A percentile compares a stretch with the other conserved stretches of the same genome.
These are phyloP conservation scores for Malassezia pachydermatis DNA, from an alignment of 1,284 basidiomycete species.

Conservation along the genomic window DNA sequence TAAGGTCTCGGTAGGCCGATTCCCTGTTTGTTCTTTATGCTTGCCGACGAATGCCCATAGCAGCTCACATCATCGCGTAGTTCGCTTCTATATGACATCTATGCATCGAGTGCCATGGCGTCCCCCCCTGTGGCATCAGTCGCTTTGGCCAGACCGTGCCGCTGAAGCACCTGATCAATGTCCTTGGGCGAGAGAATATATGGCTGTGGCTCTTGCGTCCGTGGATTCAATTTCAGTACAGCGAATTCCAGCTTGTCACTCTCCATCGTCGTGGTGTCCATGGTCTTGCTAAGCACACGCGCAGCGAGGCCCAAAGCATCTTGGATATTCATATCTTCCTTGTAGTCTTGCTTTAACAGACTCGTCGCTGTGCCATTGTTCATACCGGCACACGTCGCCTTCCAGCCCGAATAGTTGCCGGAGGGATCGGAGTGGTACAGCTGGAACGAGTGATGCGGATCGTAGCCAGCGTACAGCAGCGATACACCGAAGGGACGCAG, in stretches of 20 bases:
- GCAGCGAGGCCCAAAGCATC: slow-evolving; percentile 78
- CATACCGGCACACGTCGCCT: slow-evolving; percentile 92
- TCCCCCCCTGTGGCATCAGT: slow-evolving; percentile 56
- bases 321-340: slow-evolving; percentile 64
- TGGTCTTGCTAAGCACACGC: slow-evolving; percentile 96
- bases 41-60: background rate
- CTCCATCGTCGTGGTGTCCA: slow-evolving; percentile 92
- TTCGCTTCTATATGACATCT: slow-evolving; percentile 8
- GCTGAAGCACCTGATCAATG: slow-evolving; percentile 70
- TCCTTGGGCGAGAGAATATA: slow-evolving; percentile 87
- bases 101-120: slow-evolving; percentile 38
- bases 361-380: slow-evolving; percentile 92
- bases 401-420: slow-evolving; percentile 98
- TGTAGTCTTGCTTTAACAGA: slow-evolving; percentile 95
- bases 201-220: slow-evolving; percentile 62
- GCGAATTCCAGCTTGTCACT: slow-evolving; percentile 68
- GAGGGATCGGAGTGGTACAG: slow-evolving; percentile 97
- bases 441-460: slow-evolving; percentile 91
- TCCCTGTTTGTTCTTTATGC: background rate
- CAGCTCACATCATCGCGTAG: background rate
- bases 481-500: slow-evolving; percentile 96
- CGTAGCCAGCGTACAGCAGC: slow-evolving; percentile 88
- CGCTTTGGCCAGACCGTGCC: slow-evolving; percentile 71
- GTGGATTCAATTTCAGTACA: slow-evolving; percentile 71
- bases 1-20: background rate